Conservation (phyloP, 352 stramenopile species). For the Thalassiosira hispida region DNA sequence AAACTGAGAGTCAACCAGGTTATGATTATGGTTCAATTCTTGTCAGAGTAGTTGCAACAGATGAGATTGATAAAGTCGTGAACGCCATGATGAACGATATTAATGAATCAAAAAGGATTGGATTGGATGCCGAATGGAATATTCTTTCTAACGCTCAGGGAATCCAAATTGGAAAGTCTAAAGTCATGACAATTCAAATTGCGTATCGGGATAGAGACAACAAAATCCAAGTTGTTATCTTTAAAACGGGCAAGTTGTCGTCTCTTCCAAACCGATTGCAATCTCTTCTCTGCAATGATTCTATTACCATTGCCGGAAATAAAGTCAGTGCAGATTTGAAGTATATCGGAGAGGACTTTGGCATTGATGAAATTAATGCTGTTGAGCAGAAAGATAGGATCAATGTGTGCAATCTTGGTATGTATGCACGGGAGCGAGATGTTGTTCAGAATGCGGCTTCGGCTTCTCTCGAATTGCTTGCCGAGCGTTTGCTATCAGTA, state of each 20-base stretch:
- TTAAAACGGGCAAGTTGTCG: constrained; percentile 1
- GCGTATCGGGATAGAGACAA: constrained; percentile 7
- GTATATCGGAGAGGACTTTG: constrained; percentile 25
- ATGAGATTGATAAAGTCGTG: constrained; percentile 19
- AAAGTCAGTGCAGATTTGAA: constrained; percentile 21
- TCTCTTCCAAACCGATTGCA: not conserved
- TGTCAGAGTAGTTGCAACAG: not conserved
- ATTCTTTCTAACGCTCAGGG: not conserved
- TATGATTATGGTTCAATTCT: too few species aligned
- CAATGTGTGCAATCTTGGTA: constrained; percentile 16
- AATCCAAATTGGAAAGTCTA: not conserved
- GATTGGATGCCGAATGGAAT: constrained; percentile 49
- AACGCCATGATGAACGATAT: constrained; percentile 18
- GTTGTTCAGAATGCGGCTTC: constrained; percentile 18
- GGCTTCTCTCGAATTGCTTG: not conserved
- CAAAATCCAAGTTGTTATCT: not conserved
- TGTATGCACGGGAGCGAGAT: constrained; percentile 8
- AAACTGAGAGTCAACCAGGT: not conserved
- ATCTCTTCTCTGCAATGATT: not conserved
- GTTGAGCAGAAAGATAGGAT: not conserved
- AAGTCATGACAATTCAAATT: constrained; percentile 35
- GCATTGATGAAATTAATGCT: not conserved
- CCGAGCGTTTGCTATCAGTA: not conserved
- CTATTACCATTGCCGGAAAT: constrained; percentile 1
- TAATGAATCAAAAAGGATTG: not conserved